Evolutionary conservation across 345 rosid species (phyloP).

Genomic region (Corchorus olitorius): DNA sequence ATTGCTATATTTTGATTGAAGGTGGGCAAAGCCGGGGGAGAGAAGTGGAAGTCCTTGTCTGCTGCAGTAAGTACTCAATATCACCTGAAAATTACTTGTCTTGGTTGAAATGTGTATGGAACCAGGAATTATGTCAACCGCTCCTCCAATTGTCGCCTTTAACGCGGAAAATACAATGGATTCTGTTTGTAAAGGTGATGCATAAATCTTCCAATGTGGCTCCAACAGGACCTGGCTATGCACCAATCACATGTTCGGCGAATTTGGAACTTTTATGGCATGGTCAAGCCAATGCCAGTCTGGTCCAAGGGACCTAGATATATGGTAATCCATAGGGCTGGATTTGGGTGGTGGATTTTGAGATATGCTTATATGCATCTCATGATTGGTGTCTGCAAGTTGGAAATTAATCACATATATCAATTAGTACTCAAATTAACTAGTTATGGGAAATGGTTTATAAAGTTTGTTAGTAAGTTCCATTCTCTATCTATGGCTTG

Average conservation of each 20-base stretch:
- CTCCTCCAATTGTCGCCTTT: neutral
- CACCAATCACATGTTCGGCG: slow-evolving; percentile 2
- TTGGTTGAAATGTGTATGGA: slow-evolving; percentile 10
- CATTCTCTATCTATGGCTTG: neutral
- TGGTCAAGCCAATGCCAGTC: slow-evolving; percentile 17
- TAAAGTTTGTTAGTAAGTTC: slow-evolving; percentile 19
- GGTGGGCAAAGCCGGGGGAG: slow-evolving; percentile 82
- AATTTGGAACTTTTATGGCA: slow-evolving; percentile 6
- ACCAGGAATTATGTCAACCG: neutral
- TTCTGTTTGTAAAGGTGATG: slow-evolving; percentile 15
- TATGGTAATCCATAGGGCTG: slow-evolving; percentile 8
- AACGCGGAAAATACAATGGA: neutral
- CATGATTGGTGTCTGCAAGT: neutral
- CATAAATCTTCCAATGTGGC: slow-evolving; percentile 2
- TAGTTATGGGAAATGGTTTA: slow-evolving; percentile 7
- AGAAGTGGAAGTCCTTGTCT: slow-evolving; percentile 75
- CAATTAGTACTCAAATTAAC: slow-evolving; percentile 15
- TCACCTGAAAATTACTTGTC: neutral
- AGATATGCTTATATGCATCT: slow-evolving; percentile 13
- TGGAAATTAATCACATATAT: neutral
- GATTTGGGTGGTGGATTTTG: neutral
- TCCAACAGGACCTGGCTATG: neutral
- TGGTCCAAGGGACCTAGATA: slow-evolving; percentile 15
- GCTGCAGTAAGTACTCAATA: slow-evolving; percentile 50
- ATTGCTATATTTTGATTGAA: slow-evolving; percentile 27